Evolutionary conservation across 1,139 yeast species (phyloP).

Genomic region (Taphrina wiesneri): DNA sequence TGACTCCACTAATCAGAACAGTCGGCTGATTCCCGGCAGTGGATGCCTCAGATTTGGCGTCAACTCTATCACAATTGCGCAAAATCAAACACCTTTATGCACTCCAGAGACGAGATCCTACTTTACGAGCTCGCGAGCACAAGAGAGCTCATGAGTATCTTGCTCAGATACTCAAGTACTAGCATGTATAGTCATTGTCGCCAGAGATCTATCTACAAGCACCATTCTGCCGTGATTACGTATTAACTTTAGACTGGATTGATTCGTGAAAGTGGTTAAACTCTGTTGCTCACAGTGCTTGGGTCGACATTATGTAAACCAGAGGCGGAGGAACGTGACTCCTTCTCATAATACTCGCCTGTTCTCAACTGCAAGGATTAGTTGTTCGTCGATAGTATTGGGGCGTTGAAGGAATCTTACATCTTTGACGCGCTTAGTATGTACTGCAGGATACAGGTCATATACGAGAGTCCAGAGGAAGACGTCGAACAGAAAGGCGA

Average conservation of each 20-base stretch:
- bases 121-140: no score
- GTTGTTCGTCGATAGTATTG: not conserved
- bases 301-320: not conserved
- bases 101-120: no score
- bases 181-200: not conserved
- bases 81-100: no score
- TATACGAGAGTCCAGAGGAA: slow-evolving; percentile 64
- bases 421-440: slow-evolving; percentile 32
- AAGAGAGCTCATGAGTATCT: no score
- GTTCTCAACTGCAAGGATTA: not conserved
- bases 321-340: not conserved
- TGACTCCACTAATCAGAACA: not conserved
- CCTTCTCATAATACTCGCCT: slow-evolving; percentile 13
- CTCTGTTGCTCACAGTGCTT: not conserved
- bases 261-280: not conserved
- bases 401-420: not conserved
- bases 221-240: no score
- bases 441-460: slow-evolving; percentile 70
- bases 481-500: slow-evolving; percentile 80
- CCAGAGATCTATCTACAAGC: not conserved
- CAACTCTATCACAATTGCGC: no score
- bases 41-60: no score
- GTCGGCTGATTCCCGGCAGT: not conserved
- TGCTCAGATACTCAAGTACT: no score
- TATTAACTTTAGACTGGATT: no score